Percentiles rank a stretch among this genome's conserved stretches.
Conservation (phyloP, 306 rosid species). For the Mimosa pudica region DNA sequence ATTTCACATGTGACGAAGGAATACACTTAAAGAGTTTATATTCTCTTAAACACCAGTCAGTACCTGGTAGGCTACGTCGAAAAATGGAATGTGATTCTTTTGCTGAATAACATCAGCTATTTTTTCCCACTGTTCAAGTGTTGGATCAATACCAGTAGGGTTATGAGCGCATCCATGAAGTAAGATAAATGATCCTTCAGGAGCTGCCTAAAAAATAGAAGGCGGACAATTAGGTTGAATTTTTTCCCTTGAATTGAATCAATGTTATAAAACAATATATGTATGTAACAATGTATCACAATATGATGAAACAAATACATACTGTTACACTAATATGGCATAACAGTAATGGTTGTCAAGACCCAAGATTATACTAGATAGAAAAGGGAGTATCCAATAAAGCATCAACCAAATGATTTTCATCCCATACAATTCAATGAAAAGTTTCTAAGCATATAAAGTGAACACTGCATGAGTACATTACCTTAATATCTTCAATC, state of each 20-base stretch:
- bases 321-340: conserved; percentile 13
- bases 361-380: conserved; percentile 3
- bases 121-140: conserved; percentile 88
- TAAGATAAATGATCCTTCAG: conserved; percentile 90
- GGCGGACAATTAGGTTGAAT: conserved; percentile 26
- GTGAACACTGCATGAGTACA: conserved; percentile 26
- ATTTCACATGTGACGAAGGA: conserved; percentile 21
- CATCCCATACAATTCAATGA: conserved; percentile 2
- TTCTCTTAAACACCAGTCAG: conserved; percentile 13
- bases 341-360: neutral
- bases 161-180: conserved; percentile 99
- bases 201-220: conserved; percentile 63
- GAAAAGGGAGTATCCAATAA: neutral
- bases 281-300: neutral
- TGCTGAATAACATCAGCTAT: conserved; percentile 87
- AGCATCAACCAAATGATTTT: conserved; percentile 4
- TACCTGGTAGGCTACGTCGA: conserved; percentile 99
- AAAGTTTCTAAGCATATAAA: conserved; percentile 12
- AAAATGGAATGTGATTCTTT: conserved; percentile 87
- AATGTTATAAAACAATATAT: conserved; percentile 18
- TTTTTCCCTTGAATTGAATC: conserved; percentile 8
- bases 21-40: conserved; percentile 14
- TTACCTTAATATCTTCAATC: conserved; percentile 88
- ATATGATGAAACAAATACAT: conserved; percentile 21
- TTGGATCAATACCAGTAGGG: conserved; percentile 98